Evolutionary conservation across 306 rosid species (phyloP).

Genomic region (Cajanus cajan): DNA sequence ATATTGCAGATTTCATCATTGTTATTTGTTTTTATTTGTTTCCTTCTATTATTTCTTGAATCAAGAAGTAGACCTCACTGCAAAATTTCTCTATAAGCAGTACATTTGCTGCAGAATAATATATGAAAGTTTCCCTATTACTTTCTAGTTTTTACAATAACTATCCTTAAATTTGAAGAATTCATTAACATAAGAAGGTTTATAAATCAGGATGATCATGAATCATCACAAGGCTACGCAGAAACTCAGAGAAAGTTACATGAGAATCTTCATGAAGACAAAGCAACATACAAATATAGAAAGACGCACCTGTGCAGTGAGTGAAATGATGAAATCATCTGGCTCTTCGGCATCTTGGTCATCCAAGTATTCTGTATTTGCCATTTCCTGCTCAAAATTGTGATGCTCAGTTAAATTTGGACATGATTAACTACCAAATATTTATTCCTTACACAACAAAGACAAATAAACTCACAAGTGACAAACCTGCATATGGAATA

Average conservation of each 20-base stretch:
- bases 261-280: conserved; percentile 17
- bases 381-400: conserved; percentile 77
- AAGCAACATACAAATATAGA: conserved; percentile 18
- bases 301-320: conserved; percentile 78
- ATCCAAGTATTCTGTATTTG: conserved; percentile 84
- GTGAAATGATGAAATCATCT: conserved; percentile 90
- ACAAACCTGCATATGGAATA: conserved; percentile 95
- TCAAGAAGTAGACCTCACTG: no score
- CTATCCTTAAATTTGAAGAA: not conserved
- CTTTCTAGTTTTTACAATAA: no score
- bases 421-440: not conserved
- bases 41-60: no score
- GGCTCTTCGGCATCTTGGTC: conserved; percentile 99
- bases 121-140: no score
- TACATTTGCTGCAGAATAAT: no score
- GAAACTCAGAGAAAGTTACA: conserved; percentile 15
- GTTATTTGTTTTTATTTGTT: no score
- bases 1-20: no score
- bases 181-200: not conserved
- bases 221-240: not conserved
- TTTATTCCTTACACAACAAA: conserved; percentile 19
- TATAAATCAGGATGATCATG: not conserved
- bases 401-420: conserved; percentile 28
- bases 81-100: no score
- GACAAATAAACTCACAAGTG: conserved; percentile 15